A percentile compares a stretch with the other conserved stretches of the same genome.
Evolutionary conservation across 208 protist genomes (phyloP).

Genomic region (Wallacemonas sp.): DNA sequence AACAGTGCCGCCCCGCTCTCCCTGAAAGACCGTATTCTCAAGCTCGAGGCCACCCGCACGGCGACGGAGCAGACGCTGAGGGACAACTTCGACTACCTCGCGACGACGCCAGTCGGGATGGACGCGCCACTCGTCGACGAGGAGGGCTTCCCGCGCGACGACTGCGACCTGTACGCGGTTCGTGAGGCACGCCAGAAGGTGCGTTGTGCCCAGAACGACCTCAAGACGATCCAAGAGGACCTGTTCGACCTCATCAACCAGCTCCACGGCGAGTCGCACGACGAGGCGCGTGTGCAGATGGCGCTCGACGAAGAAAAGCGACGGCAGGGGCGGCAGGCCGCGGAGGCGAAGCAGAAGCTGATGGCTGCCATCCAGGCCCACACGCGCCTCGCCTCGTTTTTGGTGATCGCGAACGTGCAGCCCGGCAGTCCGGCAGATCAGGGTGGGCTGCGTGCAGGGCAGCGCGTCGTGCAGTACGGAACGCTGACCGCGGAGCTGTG

Average conservation of each 20-base stretch:
- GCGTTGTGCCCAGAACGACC: conserved; percentile 63
- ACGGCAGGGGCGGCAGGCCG: conserved; percentile 20
- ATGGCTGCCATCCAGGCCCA: conserved; percentile 32
- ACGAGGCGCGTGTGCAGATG: conserved; percentile 64
- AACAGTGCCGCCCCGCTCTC: background rate
- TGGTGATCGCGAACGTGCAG: conserved; percentile 46
- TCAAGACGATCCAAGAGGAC: conserved; percentile 41
- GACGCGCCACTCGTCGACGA: conserved; percentile 61
- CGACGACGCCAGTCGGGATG: conserved; percentile 65
- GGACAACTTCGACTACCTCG: conserved; percentile 65
- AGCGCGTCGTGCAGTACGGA: conserved; percentile 67
- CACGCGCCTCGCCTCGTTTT: conserved; percentile 34
- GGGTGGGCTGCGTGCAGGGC: conserved; percentile 45
- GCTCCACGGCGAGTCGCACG: conserved; percentile 54
- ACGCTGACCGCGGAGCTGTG: conserved; percentile 41
- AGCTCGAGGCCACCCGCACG: conserved; percentile 1
- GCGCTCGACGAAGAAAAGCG: conserved; percentile 14
- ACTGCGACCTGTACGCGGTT: conserved; percentile 89
- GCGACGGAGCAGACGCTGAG: conserved; percentile 37
- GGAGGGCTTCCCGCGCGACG: conserved; percentile 77
- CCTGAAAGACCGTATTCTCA: conserved; percentile 2
- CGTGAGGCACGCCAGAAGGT: conserved; percentile 69
- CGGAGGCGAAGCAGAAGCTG: conserved; percentile 28
- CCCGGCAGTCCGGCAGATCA: conserved; percentile 53
- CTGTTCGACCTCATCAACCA: conserved; percentile 62